These are phyloP conservation scores for Gliomastix tumulicola DNA, from an alignment of 2,329 filamentous ascomycete species.

Conservation along the genomic window DNA sequence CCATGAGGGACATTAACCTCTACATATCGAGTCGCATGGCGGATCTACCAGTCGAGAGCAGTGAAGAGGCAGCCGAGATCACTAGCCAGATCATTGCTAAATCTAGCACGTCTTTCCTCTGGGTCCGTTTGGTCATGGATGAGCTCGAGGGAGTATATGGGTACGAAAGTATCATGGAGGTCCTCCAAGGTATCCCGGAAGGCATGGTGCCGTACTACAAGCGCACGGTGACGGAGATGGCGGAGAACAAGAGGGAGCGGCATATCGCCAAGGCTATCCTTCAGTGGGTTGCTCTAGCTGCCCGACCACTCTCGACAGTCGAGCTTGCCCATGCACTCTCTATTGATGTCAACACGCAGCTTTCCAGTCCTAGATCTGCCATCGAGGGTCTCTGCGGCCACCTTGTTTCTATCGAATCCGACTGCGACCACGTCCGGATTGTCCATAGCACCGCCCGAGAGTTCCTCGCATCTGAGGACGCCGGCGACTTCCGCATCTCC, in stretches of 20 bases:
- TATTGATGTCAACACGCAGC: conserved; percentile 14
- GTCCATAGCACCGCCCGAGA: conserved; percentile 18
- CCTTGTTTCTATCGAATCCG: conserved; percentile 15
- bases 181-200: conserved; percentile 19
- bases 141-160: conserved; percentile 16
- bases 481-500: conserved; percentile 15
- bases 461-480: conserved; percentile 14
- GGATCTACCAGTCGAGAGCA: conserved; percentile 7
- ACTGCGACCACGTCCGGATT: conserved; percentile 10
- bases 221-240: conserved; percentile 12
- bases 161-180: conserved; percentile 13
- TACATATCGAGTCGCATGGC: conserved; percentile 8
- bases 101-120: conserved; percentile 21
- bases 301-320: conserved; percentile 10
- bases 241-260: conserved; percentile 14
- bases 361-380: conserved; percentile 10
- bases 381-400: conserved; percentile 19
- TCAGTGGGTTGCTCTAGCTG: conserved; percentile 14
- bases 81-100: conserved; percentile 12
- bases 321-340: conserved; percentile 18
- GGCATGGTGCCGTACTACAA: conserved; percentile 20
- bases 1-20: neutral
- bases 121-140: conserved; percentile 20
- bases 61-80: conserved; percentile 7
- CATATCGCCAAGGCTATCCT: conserved; percentile 18